Evolutionary conservation across 495 filamentous ascomycete genomes (phyloP).

Genomic region (Talaromyces stipitatus): DNA sequence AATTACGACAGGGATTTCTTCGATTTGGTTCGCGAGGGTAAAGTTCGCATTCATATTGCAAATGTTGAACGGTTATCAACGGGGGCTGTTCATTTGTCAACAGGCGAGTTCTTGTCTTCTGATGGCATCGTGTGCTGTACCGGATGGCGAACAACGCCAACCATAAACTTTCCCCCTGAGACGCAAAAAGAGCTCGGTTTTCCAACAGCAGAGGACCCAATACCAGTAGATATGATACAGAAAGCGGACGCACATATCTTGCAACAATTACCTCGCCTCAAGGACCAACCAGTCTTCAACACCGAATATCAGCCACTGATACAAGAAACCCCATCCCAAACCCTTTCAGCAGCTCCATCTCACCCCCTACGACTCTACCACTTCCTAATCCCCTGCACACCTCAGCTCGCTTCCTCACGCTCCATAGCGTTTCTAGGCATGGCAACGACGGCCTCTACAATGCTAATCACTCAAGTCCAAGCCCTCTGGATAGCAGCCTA

Average conservation of each 20-base stretch:
- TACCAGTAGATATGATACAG: slow-evolving; percentile 18
- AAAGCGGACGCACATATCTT: slow-evolving; percentile 63
- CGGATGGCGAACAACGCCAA: slow-evolving; percentile 58
- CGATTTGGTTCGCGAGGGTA: slow-evolving; percentile 49
- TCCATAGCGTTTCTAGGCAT: slow-evolving; percentile 63
- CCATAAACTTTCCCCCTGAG: slow-evolving; percentile 55
- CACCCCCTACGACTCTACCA: slow-evolving; percentile 51
- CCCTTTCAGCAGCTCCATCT: slow-evolving; percentile 22
- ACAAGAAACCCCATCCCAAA: neutral
- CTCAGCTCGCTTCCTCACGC: slow-evolving; percentile 35
- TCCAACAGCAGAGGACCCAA: slow-evolving; percentile 23
- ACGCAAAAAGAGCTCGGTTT: slow-evolving; percentile 32
- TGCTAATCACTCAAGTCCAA: slow-evolving; percentile 56
- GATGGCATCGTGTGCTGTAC: slow-evolving; percentile 65
- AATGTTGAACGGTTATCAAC: slow-evolving; percentile 47
- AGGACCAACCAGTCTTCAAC: slow-evolving; percentile 27
- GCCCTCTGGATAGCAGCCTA: slow-evolving; percentile 68
- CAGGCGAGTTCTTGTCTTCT: slow-evolving; percentile 41
- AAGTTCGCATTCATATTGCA: slow-evolving; percentile 50
- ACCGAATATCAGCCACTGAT: slow-evolving; percentile 21
- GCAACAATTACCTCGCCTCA: slow-evolving; percentile 55
- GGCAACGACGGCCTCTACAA: slow-evolving; percentile 55
- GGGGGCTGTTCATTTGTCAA: slow-evolving; percentile 46
- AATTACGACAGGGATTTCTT: slow-evolving; percentile 65
- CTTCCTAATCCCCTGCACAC: slow-evolving; percentile 62